phyloP scores from a whole-genome alignment of 176 grass and related monocot genomes.

The Oryza coarctata region DNA sequence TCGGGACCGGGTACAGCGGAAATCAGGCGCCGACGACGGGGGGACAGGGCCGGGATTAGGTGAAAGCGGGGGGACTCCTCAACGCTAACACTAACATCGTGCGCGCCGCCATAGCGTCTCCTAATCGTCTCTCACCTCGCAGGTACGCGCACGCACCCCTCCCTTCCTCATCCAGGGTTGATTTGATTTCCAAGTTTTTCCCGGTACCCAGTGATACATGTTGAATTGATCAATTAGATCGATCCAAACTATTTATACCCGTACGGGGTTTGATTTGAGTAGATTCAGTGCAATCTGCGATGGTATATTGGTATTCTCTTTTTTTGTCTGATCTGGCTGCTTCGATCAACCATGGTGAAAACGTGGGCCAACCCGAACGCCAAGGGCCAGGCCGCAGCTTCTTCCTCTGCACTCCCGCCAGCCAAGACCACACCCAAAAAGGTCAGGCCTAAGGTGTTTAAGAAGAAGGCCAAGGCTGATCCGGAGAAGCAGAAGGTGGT shows the following conservation, averaged over 20 bases:
- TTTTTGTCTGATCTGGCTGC: not conserved
- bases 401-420: not conserved
- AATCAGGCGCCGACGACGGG: no score
- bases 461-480: constrained; percentile 25
- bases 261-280: not conserved
- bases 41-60: no score
- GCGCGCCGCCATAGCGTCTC: not conserved
- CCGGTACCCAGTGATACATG: not conserved
- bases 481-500: constrained; percentile 26
- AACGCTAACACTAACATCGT: not conserved
- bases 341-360: constrained; percentile 47
- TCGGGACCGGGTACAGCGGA: not conserved
- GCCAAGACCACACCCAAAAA: constrained; percentile 17
- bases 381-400: constrained; percentile 29
- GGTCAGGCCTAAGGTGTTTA: not conserved
- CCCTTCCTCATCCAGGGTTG: not conserved
- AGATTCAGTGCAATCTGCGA: not conserved
- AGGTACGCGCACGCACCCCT: constrained; percentile 1
- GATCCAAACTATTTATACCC: not conserved
- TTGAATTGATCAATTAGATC: not conserved
- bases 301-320: not conserved
- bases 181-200: not conserved
- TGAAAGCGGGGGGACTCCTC: no score
- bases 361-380: not conserved
- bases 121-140: not conserved